Evolutionary conservation across 2,329 filamentous ascomycete genomes (phyloP), one percentile per base, ranked within the genome.

Genomic region (Sphaerostilbella broomeana): DNA sequence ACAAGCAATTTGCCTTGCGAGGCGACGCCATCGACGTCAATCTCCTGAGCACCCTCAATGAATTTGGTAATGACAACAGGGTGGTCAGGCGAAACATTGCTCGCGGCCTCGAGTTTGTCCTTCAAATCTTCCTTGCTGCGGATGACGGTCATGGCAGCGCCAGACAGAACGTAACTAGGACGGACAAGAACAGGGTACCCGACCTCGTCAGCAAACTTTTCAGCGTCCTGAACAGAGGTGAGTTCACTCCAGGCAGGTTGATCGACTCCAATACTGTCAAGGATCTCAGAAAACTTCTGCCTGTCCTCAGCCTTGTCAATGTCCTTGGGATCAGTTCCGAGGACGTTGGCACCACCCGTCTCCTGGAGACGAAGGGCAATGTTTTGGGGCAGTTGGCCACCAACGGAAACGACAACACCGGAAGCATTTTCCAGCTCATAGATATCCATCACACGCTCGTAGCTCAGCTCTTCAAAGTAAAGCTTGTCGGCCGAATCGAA

Each of bases 161-260:
- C 92, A 22, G 92, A 97, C 35, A 98, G 81, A 40, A 98, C 92
- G 62, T 98, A 98, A 53, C 79, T 86, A 35, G 92, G 92, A 45
- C 92, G 86, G 49, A 97, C 90, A 35, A 98, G 79, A 27, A 98
- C 92, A 13, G 92, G 92, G 67, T 95, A 98, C 49, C 83, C 81
- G 47, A 97, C 92, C 51, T 79, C 69, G 10, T 86, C 70, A 35
- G 88, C 89, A 54, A 97, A 98, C 47, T 75, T 69, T 68, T 89
- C 83, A n/a, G 89, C 92, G 15, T 86, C 92, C 46, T 82, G 69
- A 46, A 90, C 86, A 12, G 86, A 95, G 20, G 85, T 94, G 26
- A 97, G 79, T 63, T 98, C 92, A 66, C 94, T 95, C 92, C 92
- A 98, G 8, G 87, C 88, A 24, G 92, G 92, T 67, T 98, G 92